These are phyloP conservation scores for Peniophora sp. DNA, from an alignment of 1,284 basidiomycete species.

Conservation along the genomic window DNA sequence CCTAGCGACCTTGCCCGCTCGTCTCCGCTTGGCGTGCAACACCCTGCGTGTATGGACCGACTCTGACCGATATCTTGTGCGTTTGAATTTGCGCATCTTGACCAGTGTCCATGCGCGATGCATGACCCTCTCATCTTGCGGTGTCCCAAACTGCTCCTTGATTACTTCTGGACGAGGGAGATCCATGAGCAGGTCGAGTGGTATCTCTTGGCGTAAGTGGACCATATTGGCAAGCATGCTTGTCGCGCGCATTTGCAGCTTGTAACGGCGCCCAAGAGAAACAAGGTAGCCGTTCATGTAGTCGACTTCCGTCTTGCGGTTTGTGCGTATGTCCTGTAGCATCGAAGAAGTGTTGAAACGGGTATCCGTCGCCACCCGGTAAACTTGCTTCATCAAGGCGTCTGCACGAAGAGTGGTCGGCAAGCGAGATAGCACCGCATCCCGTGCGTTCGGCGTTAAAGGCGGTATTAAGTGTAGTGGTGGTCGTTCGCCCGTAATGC, in stretches of 20 bases:
- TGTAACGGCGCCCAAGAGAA: constrained; percentile 53
- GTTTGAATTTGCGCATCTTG: not conserved
- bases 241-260: constrained; percentile 58
- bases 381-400: constrained; percentile 41
- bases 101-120: not conserved
- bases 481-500: not conserved
- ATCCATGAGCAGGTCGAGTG: constrained; percentile 35
- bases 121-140: not conserved
- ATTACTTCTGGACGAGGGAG: not conserved
- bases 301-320: constrained; percentile 66
- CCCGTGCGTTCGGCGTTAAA: constrained; percentile 30
- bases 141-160: not conserved
- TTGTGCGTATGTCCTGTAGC: constrained; percentile 58
- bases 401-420: constrained; percentile 31
- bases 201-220: constrained; percentile 35
- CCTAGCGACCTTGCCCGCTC: too few relatives aligned
- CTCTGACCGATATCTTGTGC: too few relatives aligned
- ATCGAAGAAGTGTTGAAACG: constrained; percentile 71
- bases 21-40: too few relatives aligned
- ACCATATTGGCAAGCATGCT: constrained; percentile 56
- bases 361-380: constrained; percentile 50
- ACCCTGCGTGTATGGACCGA: too few relatives aligned
- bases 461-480: not conserved
- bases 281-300: constrained; percentile 85
- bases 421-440: constrained; percentile 26